Percentiles rank a stretch among this genome's conserved stretches.
Evolutionary conservation across 2,329 filamentous ascomycete genomes (phyloP).

Genomic region (Polytolypa hystricis): DNA sequence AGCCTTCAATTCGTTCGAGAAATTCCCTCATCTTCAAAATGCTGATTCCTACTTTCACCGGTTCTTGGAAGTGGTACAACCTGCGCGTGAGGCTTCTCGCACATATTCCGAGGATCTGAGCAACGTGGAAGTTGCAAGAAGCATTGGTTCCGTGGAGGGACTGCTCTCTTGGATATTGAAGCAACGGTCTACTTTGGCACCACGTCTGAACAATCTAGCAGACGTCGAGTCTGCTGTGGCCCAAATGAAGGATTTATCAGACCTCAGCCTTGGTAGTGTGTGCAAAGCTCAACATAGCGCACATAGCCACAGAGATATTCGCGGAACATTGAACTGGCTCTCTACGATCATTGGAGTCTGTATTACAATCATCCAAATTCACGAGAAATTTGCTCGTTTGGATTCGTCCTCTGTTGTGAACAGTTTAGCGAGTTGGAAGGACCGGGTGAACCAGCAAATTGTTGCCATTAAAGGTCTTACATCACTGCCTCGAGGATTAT

Average conservation of each 20-base stretch:
- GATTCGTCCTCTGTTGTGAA: conserved; percentile 38
- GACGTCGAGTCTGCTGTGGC: conserved; percentile 20
- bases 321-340: conserved; percentile 47
- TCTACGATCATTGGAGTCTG: conserved; percentile 55
- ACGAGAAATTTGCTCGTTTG: conserved; percentile 51
- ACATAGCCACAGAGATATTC: conserved; percentile 16
- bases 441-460: conserved; percentile 37
- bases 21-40: conserved; percentile 22
- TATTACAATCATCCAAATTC: conserved; percentile 51
- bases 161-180: conserved; percentile 48
- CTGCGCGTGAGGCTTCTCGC: conserved; percentile 53
- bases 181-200: conserved; percentile 28
- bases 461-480: conserved; percentile 34
- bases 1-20: conserved; percentile 22
- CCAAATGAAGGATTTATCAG: conserved; percentile 24
- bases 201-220: conserved; percentile 20
- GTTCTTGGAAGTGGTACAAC: conserved; percentile 60
- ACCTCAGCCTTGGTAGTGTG: conserved; percentile 17
- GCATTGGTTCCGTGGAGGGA: conserved; percentile 77
- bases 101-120: conserved; percentile 81
- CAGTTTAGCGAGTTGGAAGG: conserved; percentile 41
- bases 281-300: conserved; percentile 12
- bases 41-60: conserved; percentile 69
- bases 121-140: conserved; percentile 64
- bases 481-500: conserved; percentile 42